Base-by-base conservation (phyloP, 495 filamentous ascomycete species). In the Bacidia rubella region DNA sequence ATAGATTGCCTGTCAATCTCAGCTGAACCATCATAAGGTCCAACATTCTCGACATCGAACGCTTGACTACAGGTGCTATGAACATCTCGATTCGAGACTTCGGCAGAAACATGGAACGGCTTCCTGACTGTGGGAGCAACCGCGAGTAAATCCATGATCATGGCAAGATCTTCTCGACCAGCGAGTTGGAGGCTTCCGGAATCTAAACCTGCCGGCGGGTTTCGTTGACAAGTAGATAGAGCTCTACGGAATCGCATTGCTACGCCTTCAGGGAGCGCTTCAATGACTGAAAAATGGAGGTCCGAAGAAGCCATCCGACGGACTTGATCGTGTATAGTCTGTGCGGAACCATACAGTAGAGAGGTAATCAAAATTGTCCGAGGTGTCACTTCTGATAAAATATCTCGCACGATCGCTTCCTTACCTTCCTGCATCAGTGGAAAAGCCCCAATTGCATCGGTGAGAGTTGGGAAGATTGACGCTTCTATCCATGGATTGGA, bases 261-360 rank as follows among this genome's bases (percentile, higher is more conserved):
- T 12, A 96, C 70, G 29, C 84, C 81, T 66, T 93, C 86, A 3
- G 93, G 93, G 9, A 97, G 68, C 3, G 83, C 87, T 54, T 94
- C 90, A 22, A 90, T 66, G 44, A 85, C 66, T 19, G 68, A 61
- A 9, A 63, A 63, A 17, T 70, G 74, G 54, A 87, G 71, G 11
- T 78, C 79, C 47, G 75, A 74, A 11, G 74, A 61, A 49, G 78
- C 70, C 70, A 90, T 80, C 23, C 49, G 32, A 19, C 46, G 32
- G 19, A 63, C 23, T 40, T 42, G 24, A 23, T n/a, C 49, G 23
- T 62, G 49, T 9, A 25, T 72, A 63, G 47, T 69, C 51, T 11
- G 63, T 63, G n/a, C 62, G 63, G 3, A 55, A 53, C 39, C 54
- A 53, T 38, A 64, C 17, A 77, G 60, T 40, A 88, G 76, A 41